Base-by-base conservation (phyloP, 129 eudicot genomes). In the Flaveria bidentis region DNA sequence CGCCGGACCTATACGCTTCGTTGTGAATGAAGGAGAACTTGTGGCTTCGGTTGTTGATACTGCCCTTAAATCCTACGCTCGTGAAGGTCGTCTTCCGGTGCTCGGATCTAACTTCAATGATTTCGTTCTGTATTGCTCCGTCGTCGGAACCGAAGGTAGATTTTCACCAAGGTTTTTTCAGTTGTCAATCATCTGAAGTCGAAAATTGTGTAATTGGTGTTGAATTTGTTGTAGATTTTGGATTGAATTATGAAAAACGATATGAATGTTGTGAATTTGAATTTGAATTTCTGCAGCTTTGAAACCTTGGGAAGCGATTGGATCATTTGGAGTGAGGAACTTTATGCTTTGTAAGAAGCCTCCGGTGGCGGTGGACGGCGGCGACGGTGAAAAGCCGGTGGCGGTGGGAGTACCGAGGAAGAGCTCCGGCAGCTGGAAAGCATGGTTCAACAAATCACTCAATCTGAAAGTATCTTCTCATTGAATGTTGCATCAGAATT, bases 291-390 rank as follows among this genome's bases (percentile, higher is more conserved):
- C 22, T 20, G 22, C 74, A 92, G 98, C 91, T 73, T 55, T 93
- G 77, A 83, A 87, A 28, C 86, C 96, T 51, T 88, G 88, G 96
- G 92, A 85, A 25, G 80, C 88, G 56, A 93, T 93, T 61, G 98
- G 98, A 28, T 84, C 92, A 1, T 41, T 82, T 2, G 98, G 98
- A 11, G 89, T 78, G 4, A 80, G 97, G 55, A 93, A 90, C 30
- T 93, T 93, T 76, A 84, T 90, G 86, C 74, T 93, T 52, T 84
- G 92, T 82, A 93, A 93, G 86, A 93, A 90, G 71, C 91, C 96
- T 9, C 86, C 77, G 66, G 5, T 12, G 45, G 69, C 4, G 13
- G 82, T 69, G 71, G 26, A 44, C 46, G 76, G 46, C 1, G 76
- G 46, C 0, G 72, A 36, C 5, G 82, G 71, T 26, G 88, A 39